These are phyloP conservation scores for Pseudocercospora crystallina DNA, from an alignment of 2,329 filamentous ascomycete species.

Conservation along the genomic window DNA sequence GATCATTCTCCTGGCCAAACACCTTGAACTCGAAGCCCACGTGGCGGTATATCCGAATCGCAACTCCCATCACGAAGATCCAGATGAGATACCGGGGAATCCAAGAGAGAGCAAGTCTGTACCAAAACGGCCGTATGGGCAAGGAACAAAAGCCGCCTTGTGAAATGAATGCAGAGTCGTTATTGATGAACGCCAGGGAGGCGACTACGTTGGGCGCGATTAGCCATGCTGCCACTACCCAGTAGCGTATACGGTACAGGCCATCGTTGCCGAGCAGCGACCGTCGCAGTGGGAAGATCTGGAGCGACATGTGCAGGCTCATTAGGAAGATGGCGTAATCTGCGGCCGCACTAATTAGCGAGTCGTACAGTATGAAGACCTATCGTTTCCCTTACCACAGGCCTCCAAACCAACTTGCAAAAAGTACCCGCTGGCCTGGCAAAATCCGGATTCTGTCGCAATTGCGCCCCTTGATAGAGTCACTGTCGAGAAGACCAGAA, in stretches of 20 bases:
- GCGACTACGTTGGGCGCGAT: conserved; percentile 61
- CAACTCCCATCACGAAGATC: conserved; percentile 62
- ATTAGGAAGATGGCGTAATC: conserved; percentile 73
- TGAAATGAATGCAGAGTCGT: conserved; percentile 56
- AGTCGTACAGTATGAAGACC: background rate
- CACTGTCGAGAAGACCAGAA: conserved; percentile 63
- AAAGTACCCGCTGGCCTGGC: conserved; percentile 33
- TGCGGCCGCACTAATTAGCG: conserved; percentile 17
- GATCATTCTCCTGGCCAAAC: conserved; percentile 34
- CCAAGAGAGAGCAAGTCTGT: conserved; percentile 68
- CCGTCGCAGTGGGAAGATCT: conserved; percentile 61
- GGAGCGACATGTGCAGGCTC: conserved; percentile 69
- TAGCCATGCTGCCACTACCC: conserved; percentile 59
- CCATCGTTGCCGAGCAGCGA: conserved; percentile 55
- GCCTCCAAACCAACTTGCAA: conserved; percentile 28
- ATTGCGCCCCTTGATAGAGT: conserved; percentile 52
- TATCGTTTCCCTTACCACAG: conserved; percentile 24
- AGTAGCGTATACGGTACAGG: conserved; percentile 65
- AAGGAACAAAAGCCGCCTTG: conserved; percentile 70
- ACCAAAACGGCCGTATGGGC: conserved; percentile 67
- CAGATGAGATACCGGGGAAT: conserved; percentile 71
- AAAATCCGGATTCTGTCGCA: conserved; percentile 22
- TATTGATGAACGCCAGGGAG: conserved; percentile 62
- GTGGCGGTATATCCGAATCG: conserved; percentile 69
- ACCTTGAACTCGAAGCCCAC: conserved; percentile 52